Base-by-base conservation (phyloP, 441 rosid species). In the Euphorbia corollata region DNA sequence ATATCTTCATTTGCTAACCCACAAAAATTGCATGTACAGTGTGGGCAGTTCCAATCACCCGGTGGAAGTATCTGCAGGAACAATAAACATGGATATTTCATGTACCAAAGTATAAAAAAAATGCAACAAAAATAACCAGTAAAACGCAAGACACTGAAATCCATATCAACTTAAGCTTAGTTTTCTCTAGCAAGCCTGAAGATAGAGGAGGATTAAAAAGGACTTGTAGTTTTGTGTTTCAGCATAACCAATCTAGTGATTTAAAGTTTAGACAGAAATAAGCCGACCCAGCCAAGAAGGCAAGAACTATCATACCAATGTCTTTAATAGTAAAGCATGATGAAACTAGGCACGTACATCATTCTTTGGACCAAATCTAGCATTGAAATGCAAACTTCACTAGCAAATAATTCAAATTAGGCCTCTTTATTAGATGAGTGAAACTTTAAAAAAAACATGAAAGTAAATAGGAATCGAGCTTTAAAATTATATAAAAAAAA, bases 1-100 rank as follows among this genome's bases (percentile, higher is more conserved):
- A 71, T 54, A 67, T 80, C 65, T 27, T 73, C 73, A 68, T 73
- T 79, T 34, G 83, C 95, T 62, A 68, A 64, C 68, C 87, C 83
- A 73, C 97, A 94, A 77, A 84, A 85, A 79, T 87, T 91, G 87
- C 99, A 94, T 8, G 86, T 87, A 75, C 99, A 94, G 63, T 87
- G 85, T 68, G 97, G 96, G 73, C 99, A 94, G 75, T 86, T 90
- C 99, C 99, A 94, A 67, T 94, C 96, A 23, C 93, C 97, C 16
- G 68, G 73, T 15, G 99, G 99, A 67, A 89, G 89, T 85, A 79
- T 79, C 99, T 94, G 88, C 74, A 80, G 79, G 45, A 55, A 68
- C 63, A 73, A 59, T 69, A 68, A 63, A 64, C 4, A 45, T 48
- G 38, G 61, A 45, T 61, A 15, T 39, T n/a, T n/a, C 0, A 15